Percentiles rank a stretch among this genome's conserved stretches.
These are phyloP conservation scores for Mycena sanguinolenta DNA, from an alignment of 768 basidiomycete species.

Conservation along the genomic window DNA sequence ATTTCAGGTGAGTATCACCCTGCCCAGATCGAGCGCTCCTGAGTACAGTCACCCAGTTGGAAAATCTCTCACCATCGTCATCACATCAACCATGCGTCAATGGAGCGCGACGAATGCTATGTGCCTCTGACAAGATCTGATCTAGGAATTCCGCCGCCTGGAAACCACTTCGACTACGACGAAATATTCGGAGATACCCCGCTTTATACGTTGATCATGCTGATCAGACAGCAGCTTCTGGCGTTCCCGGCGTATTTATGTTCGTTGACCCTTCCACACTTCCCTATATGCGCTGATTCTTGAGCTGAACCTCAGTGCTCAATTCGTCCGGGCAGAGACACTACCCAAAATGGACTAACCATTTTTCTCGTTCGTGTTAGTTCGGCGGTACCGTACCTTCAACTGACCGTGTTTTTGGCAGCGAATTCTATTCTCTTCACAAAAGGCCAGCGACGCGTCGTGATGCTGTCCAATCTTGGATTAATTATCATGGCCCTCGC, in stretches of 20 bases:
- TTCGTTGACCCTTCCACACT: conserved; percentile 29
- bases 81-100: conserved; percentile 64
- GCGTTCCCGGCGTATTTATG: conserved; percentile 60
- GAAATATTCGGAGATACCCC: conserved; percentile 60
- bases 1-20: conserved; percentile 47
- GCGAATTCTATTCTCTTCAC: conserved; percentile 55
- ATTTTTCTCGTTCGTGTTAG: conserved; percentile 49
- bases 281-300: conserved; percentile 9
- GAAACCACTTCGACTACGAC: conserved; percentile 42
- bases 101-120: conserved; percentile 71
- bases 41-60: conserved; percentile 49
- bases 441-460: conserved; percentile 46
- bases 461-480: conserved; percentile 55
- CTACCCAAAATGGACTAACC: conserved; percentile 57
- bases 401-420: conserved; percentile 26
- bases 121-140: conserved; percentile 73
- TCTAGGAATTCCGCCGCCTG: conserved; percentile 59
- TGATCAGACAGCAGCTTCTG: conserved; percentile 56
- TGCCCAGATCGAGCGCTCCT: background rate
- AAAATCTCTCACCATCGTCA: conserved; percentile 68
- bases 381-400: background rate
- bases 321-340: conserved; percentile 54
- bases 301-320: conserved; percentile 41
- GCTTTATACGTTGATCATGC: conserved; percentile 54
- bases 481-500: conserved; percentile 45